Evolutionary conservation across 179 eudicot species (phyloP).

Genomic region (Beta macrorhiza): DNA sequence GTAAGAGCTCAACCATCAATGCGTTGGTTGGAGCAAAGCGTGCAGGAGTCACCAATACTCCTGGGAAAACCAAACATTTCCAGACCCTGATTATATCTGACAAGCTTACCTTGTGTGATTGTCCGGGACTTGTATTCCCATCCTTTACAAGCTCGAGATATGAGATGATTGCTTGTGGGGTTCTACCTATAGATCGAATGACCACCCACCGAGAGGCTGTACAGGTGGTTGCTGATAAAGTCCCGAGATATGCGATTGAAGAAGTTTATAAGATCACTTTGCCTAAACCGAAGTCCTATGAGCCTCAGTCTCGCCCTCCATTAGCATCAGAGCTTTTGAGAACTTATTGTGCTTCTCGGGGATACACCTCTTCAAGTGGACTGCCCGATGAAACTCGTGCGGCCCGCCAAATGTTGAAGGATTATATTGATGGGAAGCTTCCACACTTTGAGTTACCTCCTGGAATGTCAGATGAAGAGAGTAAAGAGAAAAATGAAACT

Average conservation of each 20-base stretch:
- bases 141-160: conserved; percentile 92
- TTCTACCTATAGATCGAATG: conserved; percentile 86
- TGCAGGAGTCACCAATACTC: conserved; percentile 92
- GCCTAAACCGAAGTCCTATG: conserved; percentile 91
- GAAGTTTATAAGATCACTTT: conserved; percentile 62
- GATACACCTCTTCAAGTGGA: conserved; percentile 81
- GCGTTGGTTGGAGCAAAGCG: conserved; percentile 84
- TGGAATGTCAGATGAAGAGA: conserved; percentile 45
- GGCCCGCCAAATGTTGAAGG: conserved; percentile 76
- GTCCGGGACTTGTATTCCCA: conserved; percentile 96
- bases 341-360: conserved; percentile 90
- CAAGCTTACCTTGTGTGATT: conserved; percentile 82
- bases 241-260: conserved; percentile 61
- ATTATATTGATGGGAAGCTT: conserved; percentile 88
- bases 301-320: conserved; percentile 78
- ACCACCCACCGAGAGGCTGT: conserved; percentile 89
- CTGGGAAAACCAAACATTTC: conserved; percentile 96
- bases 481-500: conserved; percentile 8
- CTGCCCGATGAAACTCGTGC: conserved; percentile 91
- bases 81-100: conserved; percentile 85
- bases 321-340: conserved; percentile 72
- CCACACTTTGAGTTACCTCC: conserved; percentile 84
- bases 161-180: conserved; percentile 97
- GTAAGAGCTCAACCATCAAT: conserved; percentile 94
- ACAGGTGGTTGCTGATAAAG: conserved; percentile 82